phyloP scores from a whole-genome alignment of 2,329 filamentous ascomycete species.

The Xylaria sp. region DNA sequence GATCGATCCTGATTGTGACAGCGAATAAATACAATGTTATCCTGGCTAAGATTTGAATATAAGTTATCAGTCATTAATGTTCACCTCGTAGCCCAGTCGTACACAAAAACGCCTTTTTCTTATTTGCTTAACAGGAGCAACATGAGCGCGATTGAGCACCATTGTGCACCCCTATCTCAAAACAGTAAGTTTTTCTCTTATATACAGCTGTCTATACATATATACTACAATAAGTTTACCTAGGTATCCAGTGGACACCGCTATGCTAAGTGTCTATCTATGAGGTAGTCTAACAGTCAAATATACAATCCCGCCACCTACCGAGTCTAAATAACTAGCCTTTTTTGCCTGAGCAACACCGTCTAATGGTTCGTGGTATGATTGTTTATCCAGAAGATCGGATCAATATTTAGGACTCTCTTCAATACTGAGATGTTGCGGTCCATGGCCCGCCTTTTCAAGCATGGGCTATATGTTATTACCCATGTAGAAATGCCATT shows the following conservation, averaged over 20 bases:
- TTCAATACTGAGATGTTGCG: background rate
- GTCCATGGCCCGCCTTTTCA: background rate
- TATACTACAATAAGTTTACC: conserved; percentile 5
- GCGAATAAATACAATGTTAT: background rate
- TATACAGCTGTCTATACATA: conserved; percentile 10
- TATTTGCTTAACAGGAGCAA: background rate
- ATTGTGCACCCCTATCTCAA: background rate
- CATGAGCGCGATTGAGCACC: background rate
- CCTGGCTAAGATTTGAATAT: background rate
- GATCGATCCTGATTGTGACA: background rate
- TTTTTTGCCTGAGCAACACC: background rate
- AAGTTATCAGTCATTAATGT: background rate
- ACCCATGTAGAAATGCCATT: background rate
- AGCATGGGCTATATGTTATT: background rate
- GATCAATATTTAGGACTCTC: background rate
- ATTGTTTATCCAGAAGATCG: background rate
- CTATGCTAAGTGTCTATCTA: conserved; percentile 18
- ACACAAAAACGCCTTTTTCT: background rate
- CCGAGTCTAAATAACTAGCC: background rate
- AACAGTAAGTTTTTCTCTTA: background rate
- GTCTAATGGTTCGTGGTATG: background rate
- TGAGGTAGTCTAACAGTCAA: background rate
- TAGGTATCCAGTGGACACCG: conserved; percentile 11
- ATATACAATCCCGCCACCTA: background rate
- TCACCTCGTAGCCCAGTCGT: background rate